phyloP scores from a whole-genome alignment of 2,329 filamentous ascomycete species.

The Zymoseptoria crescenta region DNA sequence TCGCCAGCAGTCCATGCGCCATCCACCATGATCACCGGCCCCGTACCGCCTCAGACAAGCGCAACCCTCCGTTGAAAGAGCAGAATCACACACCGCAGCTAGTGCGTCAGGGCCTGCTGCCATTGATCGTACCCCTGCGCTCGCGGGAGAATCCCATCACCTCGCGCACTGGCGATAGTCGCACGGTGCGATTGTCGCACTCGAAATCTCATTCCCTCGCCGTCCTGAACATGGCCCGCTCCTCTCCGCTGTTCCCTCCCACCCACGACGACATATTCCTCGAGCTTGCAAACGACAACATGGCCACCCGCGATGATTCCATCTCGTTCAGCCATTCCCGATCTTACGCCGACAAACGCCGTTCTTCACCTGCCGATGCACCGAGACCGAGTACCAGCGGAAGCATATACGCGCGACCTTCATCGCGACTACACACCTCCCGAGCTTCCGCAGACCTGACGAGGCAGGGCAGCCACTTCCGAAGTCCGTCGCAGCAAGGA shows the following conservation, averaged over 20 bases:
- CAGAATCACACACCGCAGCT: background rate
- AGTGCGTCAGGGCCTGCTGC: background rate
- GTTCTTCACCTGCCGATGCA: slow-evolving; percentile 6
- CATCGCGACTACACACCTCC: slow-evolving; percentile 15
- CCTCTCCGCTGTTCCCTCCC: background rate
- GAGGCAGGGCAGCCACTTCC: slow-evolving; percentile 15
- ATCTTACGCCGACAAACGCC: slow-evolving; percentile 45
- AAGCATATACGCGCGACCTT: slow-evolving; percentile 11
- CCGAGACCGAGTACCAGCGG: slow-evolving; percentile 17
- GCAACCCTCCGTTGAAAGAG: background rate
- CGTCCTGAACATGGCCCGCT: background rate
- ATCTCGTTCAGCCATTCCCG: background rate
- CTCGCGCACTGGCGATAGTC: background rate
- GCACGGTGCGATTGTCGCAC: background rate
- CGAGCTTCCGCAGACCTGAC: slow-evolving; percentile 15
- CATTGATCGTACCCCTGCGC: background rate
- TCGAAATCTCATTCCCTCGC: background rate
- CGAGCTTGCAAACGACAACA: slow-evolving; percentile 21
- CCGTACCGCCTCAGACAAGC: background rate
- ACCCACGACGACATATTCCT: slow-evolving; percentile 23
- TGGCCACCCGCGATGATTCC: slow-evolving; percentile 41
- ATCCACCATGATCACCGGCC: background rate
- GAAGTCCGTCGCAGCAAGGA: background rate
- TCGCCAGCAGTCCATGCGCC: background rate
- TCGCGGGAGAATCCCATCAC: background rate